Evolutionary conservation across 176 grass and related monocot genomes (phyloP), one percentile per base, ranked within the genome.

Genomic region (Urochloa ruziziensis): DNA sequence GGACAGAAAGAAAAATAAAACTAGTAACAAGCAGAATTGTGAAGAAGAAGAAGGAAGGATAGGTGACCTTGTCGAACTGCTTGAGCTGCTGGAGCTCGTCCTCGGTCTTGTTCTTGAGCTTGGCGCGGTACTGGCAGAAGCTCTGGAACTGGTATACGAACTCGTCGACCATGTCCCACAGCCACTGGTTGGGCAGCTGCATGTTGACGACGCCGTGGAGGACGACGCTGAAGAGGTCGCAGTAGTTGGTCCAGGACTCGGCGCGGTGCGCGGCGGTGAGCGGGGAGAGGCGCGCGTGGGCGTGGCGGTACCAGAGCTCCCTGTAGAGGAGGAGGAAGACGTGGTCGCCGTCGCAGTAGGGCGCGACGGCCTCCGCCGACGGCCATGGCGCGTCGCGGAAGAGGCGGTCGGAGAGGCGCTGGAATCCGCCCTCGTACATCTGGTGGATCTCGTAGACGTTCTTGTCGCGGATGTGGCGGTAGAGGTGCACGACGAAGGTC

Each of bases 361-460:
- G 91, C 0, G 93, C 73, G 10, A 98, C 83, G 53, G 96, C 93
- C 77, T 98, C 96, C 0, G 89, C 91, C 2, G 93, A 87, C 0
- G 96, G 96, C 96, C 93, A 99, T 1, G 93, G 93, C 34, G 74
- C 78, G 56, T 98, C 96, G 65, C 93, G 96, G 81, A 98, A 98
- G 89, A 94, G 94, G 30, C 96, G 93, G 34, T 98, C 96, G 73
- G 89, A 94, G 61, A 98, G 93, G 52, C 93, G 96, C 84, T 94
- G 83, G 89, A 99, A 99, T 25, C 96, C 94, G 27, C 89, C 93
- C 80, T 99, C 93, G 89, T 96, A 98, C 96, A 98, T 98, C 93
- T 98, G 93, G 80, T 98, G 87, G 84, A 98, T 98, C 93, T 98
- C 96, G 91, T 87, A 99, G 28, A 99, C 93, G 91, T 99, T 99